These are phyloP conservation scores for Coleophoma cylindrospora DNA, from an alignment of 2,329 filamentous ascomycete genomes.

Conservation along the genomic window DNA sequence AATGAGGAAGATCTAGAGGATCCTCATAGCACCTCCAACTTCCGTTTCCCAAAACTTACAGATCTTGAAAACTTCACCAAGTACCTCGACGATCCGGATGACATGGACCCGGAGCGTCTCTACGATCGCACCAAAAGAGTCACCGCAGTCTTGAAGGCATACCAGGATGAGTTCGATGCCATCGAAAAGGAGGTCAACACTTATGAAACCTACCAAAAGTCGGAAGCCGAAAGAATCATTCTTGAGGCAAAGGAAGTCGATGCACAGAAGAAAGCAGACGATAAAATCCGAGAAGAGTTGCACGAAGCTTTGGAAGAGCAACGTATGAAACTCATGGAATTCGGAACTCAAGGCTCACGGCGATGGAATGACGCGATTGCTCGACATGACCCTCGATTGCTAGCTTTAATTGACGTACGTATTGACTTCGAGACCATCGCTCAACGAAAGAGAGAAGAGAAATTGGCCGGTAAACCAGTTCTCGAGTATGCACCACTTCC, in stretches of 20 bases:
- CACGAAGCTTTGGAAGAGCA: not conserved
- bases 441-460: conserved; percentile 1
- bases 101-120: conserved; percentile 18
- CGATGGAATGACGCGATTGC: not conserved
- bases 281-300: conserved; percentile 1
- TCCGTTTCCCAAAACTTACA: conserved; percentile 19
- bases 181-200: conserved; percentile 18
- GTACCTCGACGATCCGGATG: conserved; percentile 17
- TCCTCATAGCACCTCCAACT: conserved; percentile 5
- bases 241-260: conserved; percentile 9
- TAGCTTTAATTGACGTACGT: not conserved
- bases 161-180: conserved; percentile 20
- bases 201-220: conserved; percentile 15
- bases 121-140: conserved; percentile 17
- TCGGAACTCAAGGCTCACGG: not conserved
- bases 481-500: conserved; percentile 16
- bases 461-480: conserved; percentile 2
- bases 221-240: conserved; percentile 2
- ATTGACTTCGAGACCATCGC: not conserved
- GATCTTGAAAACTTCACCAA: conserved; percentile 16
- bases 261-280: conserved; percentile 11
- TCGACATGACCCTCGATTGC: not conserved
- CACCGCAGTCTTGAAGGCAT: conserved; percentile 11
- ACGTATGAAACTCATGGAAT: not conserved
- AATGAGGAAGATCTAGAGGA: conserved; percentile 7